Percentiles rank a stretch among this genome's conserved stretches.
These are phyloP conservation scores for Podaxis mareebaensis DNA, from an alignment of 768 basidiomycete genomes.

Conservation along the genomic window DNA sequence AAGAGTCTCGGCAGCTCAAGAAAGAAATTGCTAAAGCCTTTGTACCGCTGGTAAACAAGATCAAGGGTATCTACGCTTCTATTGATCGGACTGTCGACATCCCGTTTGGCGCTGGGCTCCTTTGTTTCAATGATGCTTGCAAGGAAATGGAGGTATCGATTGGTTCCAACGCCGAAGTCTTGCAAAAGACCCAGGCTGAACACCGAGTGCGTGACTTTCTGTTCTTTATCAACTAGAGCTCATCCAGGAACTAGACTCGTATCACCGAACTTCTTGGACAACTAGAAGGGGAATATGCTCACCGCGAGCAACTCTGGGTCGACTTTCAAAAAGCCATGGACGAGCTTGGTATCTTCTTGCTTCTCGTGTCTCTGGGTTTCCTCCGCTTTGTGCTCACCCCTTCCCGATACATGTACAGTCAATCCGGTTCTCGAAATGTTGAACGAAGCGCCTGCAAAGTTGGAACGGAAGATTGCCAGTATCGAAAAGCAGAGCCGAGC, in stretches of 20 bases:
- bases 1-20: constrained; percentile 37
- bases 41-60: constrained; percentile 49
- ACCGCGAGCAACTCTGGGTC: constrained; percentile 52
- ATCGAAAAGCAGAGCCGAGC: constrained; percentile 57
- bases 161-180: constrained; percentile 42
- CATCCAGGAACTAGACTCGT: constrained; percentile 35
- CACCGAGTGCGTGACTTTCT: constrained; percentile 38
- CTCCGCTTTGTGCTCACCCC: constrained; percentile 3
- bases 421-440: constrained; percentile 41
- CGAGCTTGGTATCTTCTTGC: constrained; percentile 42
- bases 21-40: constrained; percentile 43
- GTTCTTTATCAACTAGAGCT: background rate
- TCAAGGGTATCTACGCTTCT: constrained; percentile 39
- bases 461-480: constrained; percentile 51
- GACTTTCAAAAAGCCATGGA: constrained; percentile 45
- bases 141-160: constrained; percentile 46
- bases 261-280: constrained; percentile 42
- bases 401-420: constrained; percentile 33
- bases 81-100: constrained; percentile 41
- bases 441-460: constrained; percentile 46
- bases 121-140: constrained; percentile 55
- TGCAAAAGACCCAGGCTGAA: constrained; percentile 40
- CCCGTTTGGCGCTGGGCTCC: constrained; percentile 41
- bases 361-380: background rate
- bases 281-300: constrained; percentile 48